Evolutionary conservation across 208 protist genomes (phyloP).

Genomic region (Leishmania guyanensis): DNA sequence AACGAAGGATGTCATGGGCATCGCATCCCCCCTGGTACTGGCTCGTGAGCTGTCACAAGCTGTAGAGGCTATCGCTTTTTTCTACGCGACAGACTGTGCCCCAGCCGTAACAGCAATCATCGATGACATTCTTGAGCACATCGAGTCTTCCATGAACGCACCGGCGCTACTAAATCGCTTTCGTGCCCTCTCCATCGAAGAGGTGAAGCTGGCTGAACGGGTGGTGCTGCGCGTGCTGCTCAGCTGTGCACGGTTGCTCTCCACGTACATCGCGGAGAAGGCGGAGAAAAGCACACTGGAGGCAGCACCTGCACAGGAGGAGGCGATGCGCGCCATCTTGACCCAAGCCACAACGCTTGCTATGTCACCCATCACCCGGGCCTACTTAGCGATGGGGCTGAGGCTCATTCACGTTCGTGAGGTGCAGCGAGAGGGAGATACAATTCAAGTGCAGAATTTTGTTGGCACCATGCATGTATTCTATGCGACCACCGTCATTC

Average conservation of each 20-base stretch:
- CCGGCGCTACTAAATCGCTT: background rate
- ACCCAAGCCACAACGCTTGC: background rate
- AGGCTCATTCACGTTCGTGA: background rate
- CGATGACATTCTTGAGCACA: constrained; percentile 11
- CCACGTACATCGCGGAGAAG: background rate
- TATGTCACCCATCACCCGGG: background rate
- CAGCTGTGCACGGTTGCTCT: constrained; percentile 26
- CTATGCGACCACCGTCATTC: constrained; percentile 1
- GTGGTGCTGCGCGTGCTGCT: constrained; percentile 22
- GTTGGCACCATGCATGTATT: background rate
- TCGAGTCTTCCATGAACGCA: background rate
- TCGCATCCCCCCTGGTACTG: background rate
- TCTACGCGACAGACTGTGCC: constrained; percentile 27
- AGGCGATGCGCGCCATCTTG: constrained; percentile 2
- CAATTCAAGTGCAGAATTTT: background rate
- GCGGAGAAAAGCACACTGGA: background rate
- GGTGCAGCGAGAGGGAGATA: background rate
- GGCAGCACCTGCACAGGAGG: constrained; percentile 1
- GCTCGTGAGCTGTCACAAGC: constrained; percentile 4
- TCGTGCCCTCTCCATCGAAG: background rate
- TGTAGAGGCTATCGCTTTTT: constrained; percentile 33
- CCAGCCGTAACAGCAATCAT: constrained; percentile 17
- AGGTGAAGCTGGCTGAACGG: constrained; percentile 11
- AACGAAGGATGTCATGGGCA: background rate
- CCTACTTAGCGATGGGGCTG: constrained; percentile 6